Conservation (phyloP, 208 protist species). For the Naegleria fowleri region DNA sequence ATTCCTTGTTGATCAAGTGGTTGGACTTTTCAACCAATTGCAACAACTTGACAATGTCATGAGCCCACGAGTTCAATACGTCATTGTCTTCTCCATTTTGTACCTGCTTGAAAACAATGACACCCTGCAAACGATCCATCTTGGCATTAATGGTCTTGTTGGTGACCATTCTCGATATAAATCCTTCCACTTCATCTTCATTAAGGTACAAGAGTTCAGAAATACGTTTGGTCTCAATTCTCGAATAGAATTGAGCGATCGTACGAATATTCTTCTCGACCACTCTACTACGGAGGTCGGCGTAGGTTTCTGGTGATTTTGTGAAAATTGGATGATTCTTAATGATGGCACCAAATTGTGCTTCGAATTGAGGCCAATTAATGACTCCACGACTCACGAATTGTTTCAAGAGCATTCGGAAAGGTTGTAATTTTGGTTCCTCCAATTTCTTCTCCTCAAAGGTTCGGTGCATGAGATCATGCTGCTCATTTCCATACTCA, state of each 20-base stretch:
- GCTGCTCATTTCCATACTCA: slow-evolving; percentile 49
- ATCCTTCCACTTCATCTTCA: slow-evolving; percentile 72
- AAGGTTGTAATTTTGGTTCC: not conserved
- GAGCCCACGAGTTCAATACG: slow-evolving; percentile 70
- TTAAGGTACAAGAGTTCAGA: slow-evolving; percentile 76
- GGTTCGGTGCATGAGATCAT: slow-evolving; percentile 53
- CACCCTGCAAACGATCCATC: slow-evolving; percentile 81
- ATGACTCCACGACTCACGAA: slow-evolving; percentile 52
- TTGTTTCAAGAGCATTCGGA: slow-evolving; percentile 38
- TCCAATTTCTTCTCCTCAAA: slow-evolving; percentile 48
- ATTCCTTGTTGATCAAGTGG: slow-evolving; percentile 19
- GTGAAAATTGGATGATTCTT: slow-evolving; percentile 64
- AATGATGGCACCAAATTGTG: slow-evolving; percentile 58
- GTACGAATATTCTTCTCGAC: slow-evolving; percentile 91
- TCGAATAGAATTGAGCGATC: slow-evolving; percentile 84
- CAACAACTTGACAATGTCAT: not conserved
- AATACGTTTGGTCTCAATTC: slow-evolving; percentile 76
- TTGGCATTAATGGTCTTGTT: slow-evolving; percentile 79
- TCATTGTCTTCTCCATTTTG: slow-evolving; percentile 69
- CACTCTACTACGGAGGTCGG: slow-evolving; percentile 76
- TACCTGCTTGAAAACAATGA: slow-evolving; percentile 75
- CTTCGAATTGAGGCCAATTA: slow-evolving; percentile 55
- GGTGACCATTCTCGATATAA: slow-evolving; percentile 79
- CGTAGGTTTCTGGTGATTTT: slow-evolving; percentile 51
- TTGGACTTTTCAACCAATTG: slow-evolving; percentile 10